Percentiles rank a stretch among this genome's conserved stretches.
phyloP scores from a whole-genome alignment of 306 rosid genomes.

The Alnus rubra region DNA sequence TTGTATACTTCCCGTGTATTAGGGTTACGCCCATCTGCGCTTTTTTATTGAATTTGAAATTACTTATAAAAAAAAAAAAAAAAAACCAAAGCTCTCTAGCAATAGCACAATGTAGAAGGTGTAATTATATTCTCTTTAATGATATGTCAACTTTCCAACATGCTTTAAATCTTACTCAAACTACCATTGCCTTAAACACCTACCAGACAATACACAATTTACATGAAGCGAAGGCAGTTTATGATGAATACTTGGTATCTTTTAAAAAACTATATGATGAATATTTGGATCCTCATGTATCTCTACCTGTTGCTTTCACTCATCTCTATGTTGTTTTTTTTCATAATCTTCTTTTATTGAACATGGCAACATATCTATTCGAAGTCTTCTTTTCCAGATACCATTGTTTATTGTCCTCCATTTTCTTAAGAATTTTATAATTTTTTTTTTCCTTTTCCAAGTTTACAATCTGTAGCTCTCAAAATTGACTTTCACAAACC shows the following conservation, averaged over 20 bases:
- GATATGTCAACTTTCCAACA: not conserved
- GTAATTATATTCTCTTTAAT: not conserved
- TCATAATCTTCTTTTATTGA: not conserved
- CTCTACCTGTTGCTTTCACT: not conserved
- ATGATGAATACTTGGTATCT: not conserved
- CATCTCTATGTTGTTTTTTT: not conserved
- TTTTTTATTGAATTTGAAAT: too few species aligned
- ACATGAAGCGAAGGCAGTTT: not conserved
- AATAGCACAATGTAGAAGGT: not conserved
- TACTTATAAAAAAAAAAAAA: too few species aligned
- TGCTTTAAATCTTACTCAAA: not conserved
- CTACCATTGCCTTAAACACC: not conserved
- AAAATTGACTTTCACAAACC: not conserved
- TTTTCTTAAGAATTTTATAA: not conserved
- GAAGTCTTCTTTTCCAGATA: not conserved
- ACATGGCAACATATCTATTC: not conserved
- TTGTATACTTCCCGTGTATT: too few species aligned
- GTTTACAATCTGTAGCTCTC: not conserved
- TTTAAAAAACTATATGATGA: not conserved
- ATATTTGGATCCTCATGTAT: not conserved
- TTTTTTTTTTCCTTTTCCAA: not conserved
- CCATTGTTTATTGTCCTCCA: not conserved
- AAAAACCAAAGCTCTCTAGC: not conserved
- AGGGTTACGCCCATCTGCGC: too few species aligned
- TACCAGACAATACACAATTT: not conserved